Evolutionary conservation across 208 protist genomes (phyloP), one percentile per base, ranked within the genome.

Genomic region (Novymonas esmeraldas): DNA sequence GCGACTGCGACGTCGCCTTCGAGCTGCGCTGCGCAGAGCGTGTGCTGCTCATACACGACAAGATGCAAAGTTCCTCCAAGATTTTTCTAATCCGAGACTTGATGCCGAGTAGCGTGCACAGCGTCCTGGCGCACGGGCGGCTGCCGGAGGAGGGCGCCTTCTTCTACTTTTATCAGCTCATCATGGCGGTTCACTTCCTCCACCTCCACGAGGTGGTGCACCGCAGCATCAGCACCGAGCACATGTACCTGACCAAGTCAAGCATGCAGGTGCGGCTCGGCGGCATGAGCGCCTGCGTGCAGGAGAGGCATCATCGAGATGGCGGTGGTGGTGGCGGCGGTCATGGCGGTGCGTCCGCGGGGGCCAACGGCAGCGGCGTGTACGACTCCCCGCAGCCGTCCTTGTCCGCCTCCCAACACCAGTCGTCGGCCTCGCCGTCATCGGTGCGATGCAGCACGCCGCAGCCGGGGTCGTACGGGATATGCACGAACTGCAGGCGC

Each of bases 141-240:
- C 87, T 96, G 14, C 44, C 51, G n/a, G 89, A 95, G 63, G 67
- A 81, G 10, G 81, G 64, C 6, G 85, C 85, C 14, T 65, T 87
- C 29, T 73, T 79, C 26, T 97, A 90, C 64, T 97, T 97, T 70
- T 89, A 84, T 67, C 90, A 97, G 73, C 75, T 97, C 11, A 78
- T 97, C 20, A 74, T 80, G 45, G 91, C 79, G 1, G 77, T 97
- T 6, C 58, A 81, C 44, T 96, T 95, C 58, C 81, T 90, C n/a
- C 89, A 92, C 65, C 50, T 70, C 20, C 41, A 77, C 64, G 14
- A 58, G 22, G 39, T 85, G 11, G 62, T 55, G 14, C 76, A 81
- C 60, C 67, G 76, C 51, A 70, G 71, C 31, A 73, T 81, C 51
- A 60, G 57, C 60, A 54, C 78, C 75, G 66, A 74, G 67, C 68